Conservation (phyloP, 495 filamentous ascomycete species). For the Penicillium nucicola region DNA sequence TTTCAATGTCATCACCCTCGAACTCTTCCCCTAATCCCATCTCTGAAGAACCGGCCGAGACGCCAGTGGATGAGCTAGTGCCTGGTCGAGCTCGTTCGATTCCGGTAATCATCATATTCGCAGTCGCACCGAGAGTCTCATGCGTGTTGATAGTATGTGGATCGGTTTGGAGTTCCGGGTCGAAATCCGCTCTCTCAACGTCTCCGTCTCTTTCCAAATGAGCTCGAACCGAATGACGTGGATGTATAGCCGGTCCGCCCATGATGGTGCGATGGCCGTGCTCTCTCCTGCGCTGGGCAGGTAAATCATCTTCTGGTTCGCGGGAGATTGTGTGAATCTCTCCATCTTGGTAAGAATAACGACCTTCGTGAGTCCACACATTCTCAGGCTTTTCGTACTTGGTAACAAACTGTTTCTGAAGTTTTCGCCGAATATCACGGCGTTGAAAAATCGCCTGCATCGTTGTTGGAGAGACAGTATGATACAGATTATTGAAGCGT, state of each 20-base stretch:
- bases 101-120: slow-evolving; percentile 20
- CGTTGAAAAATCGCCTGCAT: slow-evolving; percentile 38
- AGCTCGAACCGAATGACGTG: slow-evolving; percentile 5
- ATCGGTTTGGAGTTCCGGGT: slow-evolving; percentile 7
- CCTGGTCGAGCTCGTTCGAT: slow-evolving; percentile 4
- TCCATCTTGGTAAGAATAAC: slow-evolving; percentile 12
- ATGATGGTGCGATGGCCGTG: slow-evolving; percentile 13
- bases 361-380: slow-evolving; percentile 14
- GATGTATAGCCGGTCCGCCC: slow-evolving; percentile 7
- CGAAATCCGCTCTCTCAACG: slow-evolving; percentile 8
- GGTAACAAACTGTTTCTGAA: slow-evolving; percentile 27
- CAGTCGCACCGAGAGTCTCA: slow-evolving; percentile 10
- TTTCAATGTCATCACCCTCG: neutral
- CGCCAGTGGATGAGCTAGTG: neutral
- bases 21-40: neutral
- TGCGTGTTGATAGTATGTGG: slow-evolving; percentile 19
- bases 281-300: slow-evolving; percentile 5
- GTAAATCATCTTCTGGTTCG: slow-evolving; percentile 2
- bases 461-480: neutral
- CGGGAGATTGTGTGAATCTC: slow-evolving; percentile 4
- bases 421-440: slow-evolving; percentile 32
- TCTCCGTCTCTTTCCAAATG: slow-evolving; percentile 17
- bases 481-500: neutral
- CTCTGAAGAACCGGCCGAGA: neutral
- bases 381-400: slow-evolving; percentile 9